Conservation (phyloP, 257 asterid species). For the Solanum dulcamara region DNA sequence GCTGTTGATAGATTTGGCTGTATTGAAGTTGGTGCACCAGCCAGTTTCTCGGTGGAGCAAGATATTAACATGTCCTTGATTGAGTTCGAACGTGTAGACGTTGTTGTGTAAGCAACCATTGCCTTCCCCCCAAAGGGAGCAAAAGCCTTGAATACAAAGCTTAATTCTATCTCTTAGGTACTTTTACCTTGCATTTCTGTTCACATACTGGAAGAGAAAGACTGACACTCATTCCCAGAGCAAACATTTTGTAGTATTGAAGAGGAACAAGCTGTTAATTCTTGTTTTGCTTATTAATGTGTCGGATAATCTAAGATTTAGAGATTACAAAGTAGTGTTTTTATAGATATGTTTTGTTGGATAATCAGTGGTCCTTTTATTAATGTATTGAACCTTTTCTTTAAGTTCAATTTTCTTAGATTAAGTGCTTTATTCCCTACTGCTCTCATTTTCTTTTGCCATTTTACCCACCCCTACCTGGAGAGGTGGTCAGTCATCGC, state of each 20-base stretch:
- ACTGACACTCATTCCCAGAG: background rate
- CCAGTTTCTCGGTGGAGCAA: constrained; percentile 43
- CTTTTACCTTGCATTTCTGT: background rate
- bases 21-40: constrained; percentile 42
- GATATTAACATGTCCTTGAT: constrained; percentile 57
- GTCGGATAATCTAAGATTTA: background rate
- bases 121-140: background rate
- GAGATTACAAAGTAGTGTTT: background rate
- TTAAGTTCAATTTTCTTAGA: background rate
- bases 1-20: constrained; percentile 63
- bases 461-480: background rate
- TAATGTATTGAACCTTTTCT: background rate
- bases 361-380: background rate
- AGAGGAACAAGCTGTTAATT: background rate
- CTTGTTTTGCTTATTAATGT: background rate
- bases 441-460: background rate
- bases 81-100: constrained; percentile 65
- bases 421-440: background rate
- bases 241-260: background rate
- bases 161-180: background rate
- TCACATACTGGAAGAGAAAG: background rate
- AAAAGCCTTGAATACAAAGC: background rate
- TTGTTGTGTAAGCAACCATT: constrained; percentile 31
- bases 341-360: background rate
- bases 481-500: background rate